Evolutionary conservation across 176 grass and related monocot species (phyloP).

Genomic region (Juncus inflexus): DNA sequence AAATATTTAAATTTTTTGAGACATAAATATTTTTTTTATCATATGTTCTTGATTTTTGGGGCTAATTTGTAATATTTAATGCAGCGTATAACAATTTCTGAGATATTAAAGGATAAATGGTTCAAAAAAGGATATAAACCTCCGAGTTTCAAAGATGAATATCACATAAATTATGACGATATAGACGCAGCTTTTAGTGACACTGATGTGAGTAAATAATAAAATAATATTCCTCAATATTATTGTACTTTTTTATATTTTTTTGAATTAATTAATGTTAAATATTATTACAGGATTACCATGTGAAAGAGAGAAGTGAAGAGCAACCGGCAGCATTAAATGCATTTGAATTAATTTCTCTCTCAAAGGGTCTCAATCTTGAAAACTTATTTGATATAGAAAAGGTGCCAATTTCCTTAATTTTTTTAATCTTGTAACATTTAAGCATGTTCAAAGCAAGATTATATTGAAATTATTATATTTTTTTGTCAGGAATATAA

Average conservation of each 20-base stretch:
- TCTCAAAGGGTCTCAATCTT: slow-evolving; percentile 83
- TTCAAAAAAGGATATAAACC: slow-evolving; percentile 92
- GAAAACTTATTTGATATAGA: slow-evolving; percentile 87
- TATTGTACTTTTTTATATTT: slow-evolving; percentile 17
- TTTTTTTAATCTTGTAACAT: not conserved
- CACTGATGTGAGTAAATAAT: slow-evolving; percentile 67
- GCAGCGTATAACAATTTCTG: slow-evolving; percentile 76
- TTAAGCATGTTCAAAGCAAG: not conserved
- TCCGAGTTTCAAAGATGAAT: slow-evolving; percentile 75
- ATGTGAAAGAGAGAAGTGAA: slow-evolving; percentile 88
- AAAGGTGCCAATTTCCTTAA: slow-evolving; percentile 43
- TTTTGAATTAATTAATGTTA: slow-evolving; percentile 16
- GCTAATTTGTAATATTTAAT: not conserved
- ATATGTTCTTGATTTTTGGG: not conserved
- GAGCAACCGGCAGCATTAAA: slow-evolving; percentile 89
- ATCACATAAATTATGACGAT: slow-evolving; percentile 71
- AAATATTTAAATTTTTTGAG: slow-evolving; percentile 29
- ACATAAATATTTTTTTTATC: no score
- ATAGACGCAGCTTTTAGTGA: slow-evolving; percentile 93
- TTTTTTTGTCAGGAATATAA: slow-evolving; percentile 63
- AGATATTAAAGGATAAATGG: slow-evolving; percentile 94
- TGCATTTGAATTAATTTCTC: slow-evolving; percentile 97
- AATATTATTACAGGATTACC: slow-evolving; percentile 52
- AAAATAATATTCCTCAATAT: slow-evolving; percentile 22
- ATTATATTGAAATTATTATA: not conserved